Evolutionary conservation across 176 grass and related monocot species (phyloP).

Genomic region (Canna indica): DNA sequence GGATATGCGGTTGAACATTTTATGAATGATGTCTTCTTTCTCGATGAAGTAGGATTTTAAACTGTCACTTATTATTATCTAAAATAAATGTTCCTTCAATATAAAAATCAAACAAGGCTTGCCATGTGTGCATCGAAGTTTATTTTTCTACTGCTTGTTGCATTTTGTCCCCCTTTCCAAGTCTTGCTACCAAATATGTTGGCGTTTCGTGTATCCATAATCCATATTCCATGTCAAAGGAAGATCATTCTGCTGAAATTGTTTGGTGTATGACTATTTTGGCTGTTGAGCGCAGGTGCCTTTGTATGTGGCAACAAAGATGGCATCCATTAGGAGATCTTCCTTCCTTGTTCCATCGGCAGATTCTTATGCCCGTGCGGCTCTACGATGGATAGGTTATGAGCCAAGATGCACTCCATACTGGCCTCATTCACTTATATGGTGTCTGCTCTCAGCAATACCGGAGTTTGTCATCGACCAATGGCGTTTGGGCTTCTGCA

Average conservation of each 20-base stretch:
- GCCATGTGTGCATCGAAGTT: too few species aligned
- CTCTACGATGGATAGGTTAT: slow-evolving; percentile 33
- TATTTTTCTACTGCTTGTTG: too few species aligned
- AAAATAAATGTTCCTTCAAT: too few species aligned
- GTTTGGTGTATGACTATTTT: neutral
- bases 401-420: slow-evolving; percentile 36
- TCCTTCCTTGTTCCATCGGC: slow-evolving; percentile 23
- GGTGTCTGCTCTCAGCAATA: slow-evolving; percentile 21
- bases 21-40: too few species aligned
- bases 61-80: too few species aligned
- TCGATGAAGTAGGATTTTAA: too few species aligned
- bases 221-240: neutral
- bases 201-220: too few species aligned
- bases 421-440: slow-evolving; percentile 35
- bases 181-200: too few species aligned
- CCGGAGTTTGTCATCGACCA: slow-evolving; percentile 31
- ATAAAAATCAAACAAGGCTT: too few species aligned
- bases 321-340: slow-evolving; percentile 7
- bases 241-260: neutral
- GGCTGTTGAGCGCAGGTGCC: slow-evolving; percentile 9
- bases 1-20: too few species aligned
- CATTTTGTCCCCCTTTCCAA: too few species aligned
- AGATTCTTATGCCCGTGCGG: slow-evolving; percentile 32
- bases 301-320: slow-evolving; percentile 34
- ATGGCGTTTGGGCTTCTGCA: slow-evolving; percentile 17